A percentile compares a stretch with the other conserved stretches of the same genome.
These are phyloP conservation scores for Chalaropsis ovoidea DNA, from an alignment of 2,329 filamentous ascomycete species.

Conservation along the genomic window DNA sequence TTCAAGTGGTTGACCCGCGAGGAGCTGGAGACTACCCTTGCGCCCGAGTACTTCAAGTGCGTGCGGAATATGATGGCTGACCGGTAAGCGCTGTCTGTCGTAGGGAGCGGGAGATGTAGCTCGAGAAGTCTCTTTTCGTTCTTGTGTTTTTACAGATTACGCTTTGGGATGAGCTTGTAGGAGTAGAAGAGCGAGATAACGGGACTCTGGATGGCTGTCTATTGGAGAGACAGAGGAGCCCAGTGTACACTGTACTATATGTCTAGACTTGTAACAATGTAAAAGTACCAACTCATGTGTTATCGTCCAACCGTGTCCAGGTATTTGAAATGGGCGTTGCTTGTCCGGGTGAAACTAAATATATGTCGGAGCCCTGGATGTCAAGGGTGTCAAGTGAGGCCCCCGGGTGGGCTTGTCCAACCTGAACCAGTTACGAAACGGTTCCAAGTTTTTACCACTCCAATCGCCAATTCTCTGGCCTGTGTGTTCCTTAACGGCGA, in stretches of 20 bases:
- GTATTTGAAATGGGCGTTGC: too few relatives aligned
- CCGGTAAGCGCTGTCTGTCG: slow-evolving; percentile 40
- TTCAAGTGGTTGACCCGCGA: slow-evolving; percentile 91
- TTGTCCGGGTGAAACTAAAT: background rate
- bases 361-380: too few relatives aligned
- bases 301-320: background rate
- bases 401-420: background rate
- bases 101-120: background rate
- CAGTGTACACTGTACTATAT: slow-evolving; percentile 22
- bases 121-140: background rate
- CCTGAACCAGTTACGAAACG: background rate
- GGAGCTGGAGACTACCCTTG: slow-evolving; percentile 62
- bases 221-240: slow-evolving; percentile 7
- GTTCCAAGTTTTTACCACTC: background rate
- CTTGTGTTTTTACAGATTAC: background rate
- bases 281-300: background rate
- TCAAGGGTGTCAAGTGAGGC: too few relatives aligned
- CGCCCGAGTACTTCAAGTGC: slow-evolving; percentile 58
- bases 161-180: slow-evolving; percentile 12
- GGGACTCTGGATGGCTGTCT: background rate
- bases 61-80: slow-evolving; percentile 78
- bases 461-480: background rate
- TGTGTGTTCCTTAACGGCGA: slow-evolving; percentile 30
- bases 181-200: slow-evolving; percentile 15
- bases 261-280: slow-evolving; percentile 25